Percentiles rank a stretch among this genome's conserved stretches.
Evolutionary conservation across 805 yeast genomes (phyloP).

Genomic region (Wickerhamiella occidentalis): DNA sequence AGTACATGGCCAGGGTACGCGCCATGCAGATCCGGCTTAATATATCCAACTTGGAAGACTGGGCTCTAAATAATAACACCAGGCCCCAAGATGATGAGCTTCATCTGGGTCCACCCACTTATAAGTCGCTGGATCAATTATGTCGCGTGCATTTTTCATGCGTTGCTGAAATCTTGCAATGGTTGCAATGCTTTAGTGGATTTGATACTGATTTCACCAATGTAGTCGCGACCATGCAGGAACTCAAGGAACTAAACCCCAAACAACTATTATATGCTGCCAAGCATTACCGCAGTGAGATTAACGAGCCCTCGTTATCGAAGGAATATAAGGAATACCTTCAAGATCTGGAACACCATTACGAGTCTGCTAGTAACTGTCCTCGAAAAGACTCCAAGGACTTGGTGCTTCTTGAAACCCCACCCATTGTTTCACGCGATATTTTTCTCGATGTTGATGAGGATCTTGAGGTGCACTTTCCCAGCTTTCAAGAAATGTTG

Average conservation of each 20-base stretch:
- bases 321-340: conserved; percentile 37
- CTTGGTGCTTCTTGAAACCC: conserved; percentile 11
- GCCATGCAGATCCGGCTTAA: conserved; percentile 88
- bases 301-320: conserved; percentile 60
- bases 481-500: conserved; percentile 61
- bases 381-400: conserved; percentile 14
- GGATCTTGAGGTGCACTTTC: conserved; percentile 44
- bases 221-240: conserved; percentile 36
- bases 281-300: conserved; percentile 72
- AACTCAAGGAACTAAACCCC: conserved; percentile 52
- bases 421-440: conserved; percentile 18
- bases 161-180: conserved; percentile 67
- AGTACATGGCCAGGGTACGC: conserved; percentile 61
- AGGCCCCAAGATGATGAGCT: conserved; percentile 30
- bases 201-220: conserved; percentile 39
- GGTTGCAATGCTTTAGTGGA: conserved; percentile 77
- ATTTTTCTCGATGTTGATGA: conserved; percentile 27
- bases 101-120: conserved; percentile 22
- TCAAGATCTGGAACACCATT: conserved; percentile 28
- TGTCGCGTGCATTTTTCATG: conserved; percentile 61
- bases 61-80: conserved; percentile 67
- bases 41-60: conserved; percentile 77
- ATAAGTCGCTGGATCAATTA: conserved; percentile 50
- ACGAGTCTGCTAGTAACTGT: conserved; percentile 16
- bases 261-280: conserved; percentile 57